Evolutionary conservation across 208 protist species (phyloP), one percentile per base, ranked within the genome.

Genomic region (Leishmania arabica): DNA sequence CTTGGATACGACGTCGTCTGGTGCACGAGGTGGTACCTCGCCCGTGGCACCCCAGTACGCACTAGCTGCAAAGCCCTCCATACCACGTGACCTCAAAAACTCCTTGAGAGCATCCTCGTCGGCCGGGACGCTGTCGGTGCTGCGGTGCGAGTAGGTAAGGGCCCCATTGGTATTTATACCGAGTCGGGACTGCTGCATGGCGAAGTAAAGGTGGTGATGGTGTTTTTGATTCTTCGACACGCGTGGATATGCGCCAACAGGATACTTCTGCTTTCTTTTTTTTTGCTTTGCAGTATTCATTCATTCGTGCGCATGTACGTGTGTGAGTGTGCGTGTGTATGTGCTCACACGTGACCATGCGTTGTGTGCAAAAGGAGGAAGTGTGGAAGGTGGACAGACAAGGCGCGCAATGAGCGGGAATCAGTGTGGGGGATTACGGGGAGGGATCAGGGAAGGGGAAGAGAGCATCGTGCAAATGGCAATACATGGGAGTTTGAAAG

Each of bases 1-100:
- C 58, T 88, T 84, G 51, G 85, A 78, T 19, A 86, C 83, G 0
- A 86, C 82, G 77, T 97, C 95, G 62, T 98, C 91, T 15, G 90
- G 85, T 66, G 95, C 95, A 58, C 92, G 92, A 21, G 93, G 89
- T 21, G 92, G 89, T 8, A 95, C 89, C 76, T 95, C 89, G 1
- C 92, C 93, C 21, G 83, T 95, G 47, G 84, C 86, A 49, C 93
- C 93, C 92, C 95, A 97, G 80, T 97, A 98, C 62, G 93, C 91
- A 84, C 95, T 98, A 34, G 90, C 88, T 4, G 88, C 89, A 81
- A 97, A 95, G 17, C 91, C 90, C 49, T 95, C 89, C 47, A 75
- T 40, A 45, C 82, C 84, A 34, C 88, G 88, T 9, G 84, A 87
- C 47, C 78, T 68, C 24, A 96, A 89, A 51, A 92, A 88, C 60